phyloP scores from a whole-genome alignment of 805 yeast genomes.

The Wickerhamomyces rabaulensis region DNA sequence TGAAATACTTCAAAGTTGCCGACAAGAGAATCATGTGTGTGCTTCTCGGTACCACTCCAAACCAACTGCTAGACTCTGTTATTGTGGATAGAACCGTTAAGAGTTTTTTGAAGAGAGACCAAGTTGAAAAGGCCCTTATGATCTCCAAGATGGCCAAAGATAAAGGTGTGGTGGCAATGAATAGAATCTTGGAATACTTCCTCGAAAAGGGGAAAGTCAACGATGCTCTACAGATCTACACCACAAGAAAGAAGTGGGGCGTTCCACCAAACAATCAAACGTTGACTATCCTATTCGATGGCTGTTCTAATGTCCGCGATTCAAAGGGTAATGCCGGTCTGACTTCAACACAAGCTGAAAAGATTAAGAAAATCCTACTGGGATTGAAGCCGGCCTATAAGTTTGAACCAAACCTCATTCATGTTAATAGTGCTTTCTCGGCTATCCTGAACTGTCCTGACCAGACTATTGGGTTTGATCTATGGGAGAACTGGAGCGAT shows the following conservation, averaged over 20 bases:
- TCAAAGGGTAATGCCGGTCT: constrained; percentile 18
- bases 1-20: constrained; percentile 25
- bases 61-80: constrained; percentile 53
- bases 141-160: constrained; percentile 42
- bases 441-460: constrained; percentile 39
- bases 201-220: constrained; percentile 36
- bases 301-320: constrained; percentile 32
- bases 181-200: constrained; percentile 50
- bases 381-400: constrained; percentile 24
- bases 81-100: constrained; percentile 48
- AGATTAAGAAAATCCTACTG: constrained; percentile 28
- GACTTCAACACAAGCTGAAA: constrained; percentile 29
- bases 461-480: constrained; percentile 31
- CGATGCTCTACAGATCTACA: constrained; percentile 44
- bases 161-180: constrained; percentile 61
- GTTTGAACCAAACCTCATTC: constrained; percentile 31
- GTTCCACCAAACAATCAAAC: constrained; percentile 46
- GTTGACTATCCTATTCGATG: constrained; percentile 41
- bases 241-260: constrained; percentile 58
- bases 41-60: constrained; percentile 54
- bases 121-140: constrained; percentile 46
- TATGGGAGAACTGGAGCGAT: constrained; percentile 29
- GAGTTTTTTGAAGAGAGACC: constrained; percentile 45
- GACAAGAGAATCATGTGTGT: constrained; percentile 46
- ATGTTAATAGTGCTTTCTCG: constrained; percentile 41